Base-by-base conservation (phyloP, 2,329 filamentous ascomycete species). In the Arthroderma sp. region DNA sequence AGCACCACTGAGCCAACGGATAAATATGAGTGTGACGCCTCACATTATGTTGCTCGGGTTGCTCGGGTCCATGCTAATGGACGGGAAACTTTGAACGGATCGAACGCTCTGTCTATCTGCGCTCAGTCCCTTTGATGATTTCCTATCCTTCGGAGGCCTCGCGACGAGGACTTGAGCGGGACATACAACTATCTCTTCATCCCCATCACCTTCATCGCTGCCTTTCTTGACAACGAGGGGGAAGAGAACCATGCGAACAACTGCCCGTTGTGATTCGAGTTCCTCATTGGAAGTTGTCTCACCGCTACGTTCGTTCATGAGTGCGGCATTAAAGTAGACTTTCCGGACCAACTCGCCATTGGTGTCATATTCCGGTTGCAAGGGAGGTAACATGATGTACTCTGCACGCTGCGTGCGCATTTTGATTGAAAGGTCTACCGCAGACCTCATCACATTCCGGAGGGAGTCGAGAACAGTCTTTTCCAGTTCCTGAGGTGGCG, bases 391-490 rank as follows among this genome's bases (percentile, higher is more conserved):
- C 91, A 98, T 98, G 77, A 95, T 93, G 76, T 95, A 98, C 75
- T 97, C 93, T 38, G 93, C 90, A 59, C 89, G 84, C 71, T 98
- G 93, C 15, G 87, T 94, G 69, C 93, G 90, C 93, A 98, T 98
- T 75, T 96, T 91, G 63, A 98, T 84, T 0, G 90, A 90, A 9
- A 98, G 81, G 59, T 88, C 86, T 54, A 96, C 93, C 0, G 94
- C 93, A 61, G 91, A 83, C 63, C 83, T 83, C 73, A 98, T 84
- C 55, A 98, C 90, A 64, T 88, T 89, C 66, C 87, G 86, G 56
- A 98, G 80, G 62, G 91, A 91, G 35, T 87, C 82, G 64, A 90
- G 81, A 51, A 96, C 87, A 68, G 94, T 87, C 41, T 79, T 75
- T 72, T 93, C 87, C 57, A 91, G 78, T 65, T 93, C 83, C 56